Evolutionary conservation across 2,329 filamentous ascomycete genomes (phyloP).

Genomic region (Colletotrichum sublineola): DNA sequence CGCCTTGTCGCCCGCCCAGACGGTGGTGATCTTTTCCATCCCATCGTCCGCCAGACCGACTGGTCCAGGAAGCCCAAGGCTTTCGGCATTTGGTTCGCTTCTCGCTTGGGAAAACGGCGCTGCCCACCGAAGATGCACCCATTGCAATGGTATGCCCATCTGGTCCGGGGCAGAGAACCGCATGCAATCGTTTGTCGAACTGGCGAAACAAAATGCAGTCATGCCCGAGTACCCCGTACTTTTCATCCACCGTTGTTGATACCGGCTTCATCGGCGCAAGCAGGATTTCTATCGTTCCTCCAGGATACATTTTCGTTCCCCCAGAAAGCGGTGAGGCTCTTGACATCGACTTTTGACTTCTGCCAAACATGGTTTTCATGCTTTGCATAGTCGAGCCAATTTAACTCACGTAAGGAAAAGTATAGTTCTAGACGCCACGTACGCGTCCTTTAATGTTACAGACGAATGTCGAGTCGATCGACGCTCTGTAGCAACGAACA

Average conservation of each 20-base stretch:
- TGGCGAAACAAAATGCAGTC: too few relatives aligned
- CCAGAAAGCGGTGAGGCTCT: not conserved
- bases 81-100: not conserved
- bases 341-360: not conserved
- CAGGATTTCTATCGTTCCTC: not conserved
- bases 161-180: not conserved
- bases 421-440: constrained; percentile 18
- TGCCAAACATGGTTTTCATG: constrained; percentile 23
- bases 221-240: too few relatives aligned
- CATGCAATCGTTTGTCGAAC: not conserved
- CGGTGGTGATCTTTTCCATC: not conserved
- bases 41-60: not conserved
- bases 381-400: not conserved
- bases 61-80: not conserved
- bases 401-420: constrained; percentile 8
- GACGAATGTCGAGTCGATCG: not conserved
- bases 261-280: too few relatives aligned
- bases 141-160: not conserved
- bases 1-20: not conserved
- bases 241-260: not conserved
- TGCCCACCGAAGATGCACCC: not conserved
- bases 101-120: not conserved
- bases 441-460: constrained; percentile 6
- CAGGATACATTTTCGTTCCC: too few relatives aligned
- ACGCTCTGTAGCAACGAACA: constrained; percentile 1